Evolutionary conservation across 2,329 filamentous ascomycete species (phyloP), one percentile per base, ranked within the genome.

Genomic region (Neonectria ditissima): DNA sequence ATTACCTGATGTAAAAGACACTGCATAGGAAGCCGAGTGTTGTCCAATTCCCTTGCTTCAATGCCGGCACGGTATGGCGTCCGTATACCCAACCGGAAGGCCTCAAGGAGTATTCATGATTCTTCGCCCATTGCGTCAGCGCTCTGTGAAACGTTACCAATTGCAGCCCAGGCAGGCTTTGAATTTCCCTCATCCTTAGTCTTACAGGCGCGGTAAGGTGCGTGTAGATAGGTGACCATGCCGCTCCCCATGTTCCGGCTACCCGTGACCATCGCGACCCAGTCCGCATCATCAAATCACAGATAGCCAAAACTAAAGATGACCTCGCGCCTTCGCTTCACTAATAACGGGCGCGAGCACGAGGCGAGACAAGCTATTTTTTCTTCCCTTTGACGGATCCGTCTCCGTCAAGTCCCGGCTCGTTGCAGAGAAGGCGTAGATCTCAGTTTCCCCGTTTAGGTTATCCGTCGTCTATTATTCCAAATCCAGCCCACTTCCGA

Each of bases 401-500:
- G 22, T 44, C 26, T 45, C 52, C 26, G 41, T n/a, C n/a, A 13
- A 18, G 39, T 16, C 8, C 37, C 41, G 39, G 22, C 52, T 45
- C 24, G 39, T 34, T 32, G 13, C 24, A 44, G 20, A 50, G 37
- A 30, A 50, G 37, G 22, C 34, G 18, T 28, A 44, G 5, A 4
- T 43, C 5, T 14, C 18, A 16, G 34, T 43, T 43, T n/a, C 26
- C 34, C 44, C 28, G 26, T 55, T 61, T 51, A 26, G 48, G 58
- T 52, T 41, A 53, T 59, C 41, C 39, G 41, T 24, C 45, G 16
- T 24, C 26, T 20, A 32, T 32, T 20, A 3, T 28, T 45, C 41
- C 28, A 20, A 56, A 45, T 58, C 54, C 59, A 56, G 18, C 50
- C 26, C 26, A 51, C 48, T 53, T 58, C 70, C 70, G 70, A 70